Base-by-base conservation (phyloP, 75 land plant genomes). In the Cunninghamia lanceolata region DNA sequence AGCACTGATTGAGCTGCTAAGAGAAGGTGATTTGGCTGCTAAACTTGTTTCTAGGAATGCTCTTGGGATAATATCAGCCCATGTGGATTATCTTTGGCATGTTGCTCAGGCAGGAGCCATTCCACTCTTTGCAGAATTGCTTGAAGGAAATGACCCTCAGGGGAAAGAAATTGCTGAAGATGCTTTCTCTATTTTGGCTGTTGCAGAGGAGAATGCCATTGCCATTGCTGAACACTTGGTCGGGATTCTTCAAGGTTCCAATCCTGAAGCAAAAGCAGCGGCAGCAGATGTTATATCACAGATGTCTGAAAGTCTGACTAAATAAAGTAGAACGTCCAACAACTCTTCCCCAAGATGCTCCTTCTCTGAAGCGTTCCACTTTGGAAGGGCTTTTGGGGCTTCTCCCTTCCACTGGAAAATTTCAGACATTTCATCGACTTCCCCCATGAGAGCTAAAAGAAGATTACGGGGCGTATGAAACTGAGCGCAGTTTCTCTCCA, bases 331-430 rank as follows among this genome's bases (percentile, higher is more conserved):
- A 42, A 94, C 95, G 84, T 94, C 95, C 7, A 93, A 93, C 36
- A 93, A 88, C 83, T 93, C 94, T 79, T 92, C 93, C 19, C 93
- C 93, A 56, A 92, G 84, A 73, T 91, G 93, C 85, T 90, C 89
- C 86, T 88, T 91, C 87, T 93, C 93, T 14, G 71, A 85, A 30
- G 40, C 89, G 52, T 77, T 85, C 94, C 94, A 93, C n/a, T 80
- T 93, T 28, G 91, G 91, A 7, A 93, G 88, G 0, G 93, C 94
- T 84, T 85, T 87, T 40, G 89, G 88, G 1, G 91, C 93, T 85
- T 93, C 94, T 3, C 93, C 94, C 82, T 91, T 91, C 94, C 94
- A 93, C 47, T 93, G 93, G 78, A 93, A 93, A 35, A 93, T 93
- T 85, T 93, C 94, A 13, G 94, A 93, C 21, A 93, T 46, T 81